A percentile compares a stretch with the other conserved stretches of the same genome.
These are phyloP conservation scores for Gardenia jasminoides DNA, from an alignment of 257 asterid genomes.

Conservation along the genomic window DNA sequence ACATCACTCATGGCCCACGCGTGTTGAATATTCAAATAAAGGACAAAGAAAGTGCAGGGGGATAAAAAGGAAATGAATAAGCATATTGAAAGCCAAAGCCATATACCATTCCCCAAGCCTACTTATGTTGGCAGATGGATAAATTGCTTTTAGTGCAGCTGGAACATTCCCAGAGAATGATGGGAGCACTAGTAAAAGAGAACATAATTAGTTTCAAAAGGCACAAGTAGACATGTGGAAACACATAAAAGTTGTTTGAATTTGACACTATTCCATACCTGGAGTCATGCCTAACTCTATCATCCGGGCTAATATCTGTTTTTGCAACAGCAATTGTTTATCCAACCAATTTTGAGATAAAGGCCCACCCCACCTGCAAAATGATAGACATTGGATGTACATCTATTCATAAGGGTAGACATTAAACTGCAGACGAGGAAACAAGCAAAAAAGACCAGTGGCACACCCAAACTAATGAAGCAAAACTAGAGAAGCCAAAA, in stretches of 20 bases:
- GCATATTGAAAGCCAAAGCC: constrained; percentile 4
- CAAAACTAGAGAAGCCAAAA: not conserved
- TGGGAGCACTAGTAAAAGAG: constrained; percentile 69
- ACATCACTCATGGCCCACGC: not conserved
- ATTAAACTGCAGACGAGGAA: not conserved
- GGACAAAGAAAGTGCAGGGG: not conserved
- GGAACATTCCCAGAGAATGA: constrained; percentile 99
- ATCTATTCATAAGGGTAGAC: constrained; percentile 3
- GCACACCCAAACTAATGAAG: not conserved
- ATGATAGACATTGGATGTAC: constrained; percentile 17
- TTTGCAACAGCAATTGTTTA: constrained; percentile 74
- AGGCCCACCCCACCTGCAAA: constrained; percentile 97
- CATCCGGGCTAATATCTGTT: constrained; percentile 82
- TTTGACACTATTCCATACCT: constrained; percentile 45
- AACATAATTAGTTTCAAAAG: not conserved
- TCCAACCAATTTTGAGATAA: constrained; percentile 83
- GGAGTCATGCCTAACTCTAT: constrained; percentile 94
- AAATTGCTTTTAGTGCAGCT: constrained; percentile 69
- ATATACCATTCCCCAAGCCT: constrained; percentile 93
- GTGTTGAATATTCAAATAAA: not conserved
- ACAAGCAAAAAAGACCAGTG: not conserved
- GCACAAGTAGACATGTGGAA: not conserved
- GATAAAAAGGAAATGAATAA: not conserved
- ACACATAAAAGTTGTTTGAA: not conserved
- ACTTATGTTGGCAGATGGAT: constrained; percentile 80